Evolutionary conservation across 2,329 filamentous ascomycete genomes (phyloP).

Genomic region (Aschersonia sp.): DNA sequence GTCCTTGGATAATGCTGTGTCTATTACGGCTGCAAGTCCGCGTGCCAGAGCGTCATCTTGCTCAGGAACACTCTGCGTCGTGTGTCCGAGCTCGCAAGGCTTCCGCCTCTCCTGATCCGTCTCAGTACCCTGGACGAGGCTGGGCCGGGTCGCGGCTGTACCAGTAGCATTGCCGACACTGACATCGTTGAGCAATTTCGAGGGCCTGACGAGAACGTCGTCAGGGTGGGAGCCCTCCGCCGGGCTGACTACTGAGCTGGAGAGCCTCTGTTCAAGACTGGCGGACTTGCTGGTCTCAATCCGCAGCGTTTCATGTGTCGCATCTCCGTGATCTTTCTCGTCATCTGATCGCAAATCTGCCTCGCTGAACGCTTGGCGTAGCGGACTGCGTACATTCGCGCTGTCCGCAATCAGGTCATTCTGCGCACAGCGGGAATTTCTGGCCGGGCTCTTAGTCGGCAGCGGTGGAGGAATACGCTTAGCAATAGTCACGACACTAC

Average conservation of each 20-base stretch:
- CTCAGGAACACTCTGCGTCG: background rate
- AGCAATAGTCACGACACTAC: conserved; percentile 71
- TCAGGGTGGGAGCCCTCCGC: background rate
- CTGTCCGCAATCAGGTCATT: conserved; percentile 48
- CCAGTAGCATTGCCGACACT: background rate
- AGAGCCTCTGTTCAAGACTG: background rate
- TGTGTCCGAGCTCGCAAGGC: background rate
- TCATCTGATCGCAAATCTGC: conserved; percentile 13
- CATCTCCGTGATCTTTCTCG: conserved; percentile 5
- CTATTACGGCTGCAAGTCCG: background rate
- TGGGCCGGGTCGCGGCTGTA: background rate
- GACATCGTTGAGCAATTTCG: background rate
- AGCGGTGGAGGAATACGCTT: conserved; percentile 67
- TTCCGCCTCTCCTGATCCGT: background rate
- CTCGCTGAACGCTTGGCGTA: conserved; percentile 32
- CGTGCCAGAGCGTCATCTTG: background rate
- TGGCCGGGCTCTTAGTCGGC: conserved; percentile 59
- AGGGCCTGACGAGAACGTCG: background rate
- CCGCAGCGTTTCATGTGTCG: background rate
- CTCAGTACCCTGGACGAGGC: background rate
- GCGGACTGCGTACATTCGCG: conserved; percentile 30
- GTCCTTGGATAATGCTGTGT: conserved; percentile 2
- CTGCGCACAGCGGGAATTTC: conserved; percentile 37
- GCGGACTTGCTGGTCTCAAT: conserved; percentile 1
- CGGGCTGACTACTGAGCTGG: background rate